Base-by-base conservation (phyloP, 1,139 yeast genomes). In the Candida sp. region DNA sequence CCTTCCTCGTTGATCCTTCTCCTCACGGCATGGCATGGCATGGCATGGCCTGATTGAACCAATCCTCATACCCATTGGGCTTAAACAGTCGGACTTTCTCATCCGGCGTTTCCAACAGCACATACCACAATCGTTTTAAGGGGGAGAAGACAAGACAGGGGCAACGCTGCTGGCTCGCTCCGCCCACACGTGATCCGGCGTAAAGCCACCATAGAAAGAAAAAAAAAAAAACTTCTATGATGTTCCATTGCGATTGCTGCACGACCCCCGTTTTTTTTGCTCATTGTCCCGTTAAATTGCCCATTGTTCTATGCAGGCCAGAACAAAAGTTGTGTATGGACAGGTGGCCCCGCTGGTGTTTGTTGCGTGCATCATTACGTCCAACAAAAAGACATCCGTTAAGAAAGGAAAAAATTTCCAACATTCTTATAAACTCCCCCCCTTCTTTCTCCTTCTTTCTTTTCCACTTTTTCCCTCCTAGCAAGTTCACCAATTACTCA, bases 381-480 rank as follows among this genome's bases (percentile, higher is more conserved):
- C 31, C 42, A 38, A 26, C 42, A 26, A 38, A 38, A 26, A 34
- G 22, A 34, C 17, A 2, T 17, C 2, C 17, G 2, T 17, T 17
- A 12, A 34, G 22, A 34, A 34, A 34, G n/a, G 5, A 26, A 38
- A 38, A 38, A 38, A 38, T 11, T 38, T 38, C 25, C 42, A 26
- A 38, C 42, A 31, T 12, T 38, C 17, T 26, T 25, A 38, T n/a
- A 38, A 11, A n/a, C 27, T 38, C n/a, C n/a, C 12, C 30, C 42
- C 30, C 27, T 45, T 53, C 17, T 52, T 46, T 4, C 78, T 78
- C 44, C 77, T 52, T 12, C 54, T 48, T 7, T 58, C 23, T n/a
- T 33, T 67, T 23, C 26, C 33, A 25, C 28, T 27, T 32, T 23
- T 11, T 9, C 33, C 33, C 23, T 42, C 23, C 34, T 44, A 28